phyloP scores from a whole-genome alignment of 352 stramenopile species.

The Pythium brassicae region DNA sequence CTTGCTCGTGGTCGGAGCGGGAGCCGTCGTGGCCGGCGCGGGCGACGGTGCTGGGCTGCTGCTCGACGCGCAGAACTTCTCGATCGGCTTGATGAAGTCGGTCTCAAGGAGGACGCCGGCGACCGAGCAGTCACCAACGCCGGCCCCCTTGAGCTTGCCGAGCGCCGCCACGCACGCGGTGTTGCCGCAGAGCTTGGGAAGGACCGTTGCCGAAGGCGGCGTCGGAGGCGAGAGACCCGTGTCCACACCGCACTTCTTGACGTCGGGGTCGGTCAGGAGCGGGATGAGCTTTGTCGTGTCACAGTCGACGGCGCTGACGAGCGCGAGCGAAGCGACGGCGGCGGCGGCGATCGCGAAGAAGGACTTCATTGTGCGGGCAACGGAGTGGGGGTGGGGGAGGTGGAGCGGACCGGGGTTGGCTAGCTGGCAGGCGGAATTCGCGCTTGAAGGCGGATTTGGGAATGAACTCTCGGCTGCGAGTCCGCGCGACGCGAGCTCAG shows the following conservation, averaged over 20 bases:
- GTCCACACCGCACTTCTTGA: conserved; percentile 8
- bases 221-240: conserved; percentile 13
- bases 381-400: neutral
- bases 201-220: neutral
- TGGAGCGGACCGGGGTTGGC: too few species aligned
- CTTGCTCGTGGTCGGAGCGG: neutral
- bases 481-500: too few species aligned
- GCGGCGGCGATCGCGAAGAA: conserved; percentile 6
- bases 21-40: neutral
- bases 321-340: neutral
- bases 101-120: conserved; percentile 13
- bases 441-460: conserved; percentile 3
- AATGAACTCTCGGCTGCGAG: too few species aligned
- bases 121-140: conserved; percentile 23
- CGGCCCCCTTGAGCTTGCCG: conserved; percentile 10
- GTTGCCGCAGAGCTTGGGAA: conserved; percentile 22
- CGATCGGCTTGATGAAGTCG: conserved; percentile 11
- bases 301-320: conserved; percentile 2
- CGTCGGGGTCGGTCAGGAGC: neutral
- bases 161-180: conserved; percentile 18
- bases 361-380: conserved; percentile 6
- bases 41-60: neutral
- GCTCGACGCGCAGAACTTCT: neutral
- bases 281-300: neutral
- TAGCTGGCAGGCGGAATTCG: too few species aligned